phyloP scores from a whole-genome alignment of 805 yeast species.

The Saccharomycopsis javanensis region DNA sequence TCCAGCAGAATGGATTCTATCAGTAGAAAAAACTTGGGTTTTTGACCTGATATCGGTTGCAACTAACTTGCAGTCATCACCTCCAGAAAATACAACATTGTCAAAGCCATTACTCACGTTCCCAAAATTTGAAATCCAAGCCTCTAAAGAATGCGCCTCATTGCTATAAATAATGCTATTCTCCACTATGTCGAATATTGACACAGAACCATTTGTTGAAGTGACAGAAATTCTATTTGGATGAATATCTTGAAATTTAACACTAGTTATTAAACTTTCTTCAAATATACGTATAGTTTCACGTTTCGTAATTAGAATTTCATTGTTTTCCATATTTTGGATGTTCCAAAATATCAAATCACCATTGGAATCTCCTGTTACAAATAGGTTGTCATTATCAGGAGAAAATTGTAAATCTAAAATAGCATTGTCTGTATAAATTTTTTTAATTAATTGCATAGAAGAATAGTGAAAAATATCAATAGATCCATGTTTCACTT shows the following conservation, averaged over 20 bases:
- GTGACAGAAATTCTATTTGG: constrained; percentile 5
- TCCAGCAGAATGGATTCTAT: constrained; percentile 79
- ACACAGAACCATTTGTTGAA: constrained; percentile 9
- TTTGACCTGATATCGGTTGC: constrained; percentile 56
- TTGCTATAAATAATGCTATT: not conserved
- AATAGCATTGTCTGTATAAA: constrained; percentile 49
- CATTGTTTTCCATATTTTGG: constrained; percentile 17
- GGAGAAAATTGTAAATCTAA: constrained; percentile 69
- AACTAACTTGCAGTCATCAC: constrained; percentile 72
- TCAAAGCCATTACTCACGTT: constrained; percentile 5
- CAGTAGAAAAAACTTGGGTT: constrained; percentile 28
- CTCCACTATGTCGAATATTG: not conserved
- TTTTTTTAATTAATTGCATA: constrained; percentile 23
- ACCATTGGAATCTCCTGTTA: constrained; percentile 78
- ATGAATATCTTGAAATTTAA: constrained; percentile 10
- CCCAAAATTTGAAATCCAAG: constrained; percentile 18
- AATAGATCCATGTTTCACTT: constrained; percentile 54
- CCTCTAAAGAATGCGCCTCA: constrained; percentile 7
- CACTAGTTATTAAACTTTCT: constrained; percentile 10
- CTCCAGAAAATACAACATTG: constrained; percentile 74
- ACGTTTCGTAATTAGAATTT: not conserved
- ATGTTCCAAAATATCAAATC: constrained; percentile 51
- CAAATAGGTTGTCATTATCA: constrained; percentile 36
- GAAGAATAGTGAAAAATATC: constrained; percentile 29
- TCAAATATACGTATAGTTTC: not conserved